A percentile compares a stretch with the other conserved stretches of the same genome.
phyloP scores from a whole-genome alignment of 352 stramenopile genomes.

The Pythium rhizo-oryzae region DNA sequence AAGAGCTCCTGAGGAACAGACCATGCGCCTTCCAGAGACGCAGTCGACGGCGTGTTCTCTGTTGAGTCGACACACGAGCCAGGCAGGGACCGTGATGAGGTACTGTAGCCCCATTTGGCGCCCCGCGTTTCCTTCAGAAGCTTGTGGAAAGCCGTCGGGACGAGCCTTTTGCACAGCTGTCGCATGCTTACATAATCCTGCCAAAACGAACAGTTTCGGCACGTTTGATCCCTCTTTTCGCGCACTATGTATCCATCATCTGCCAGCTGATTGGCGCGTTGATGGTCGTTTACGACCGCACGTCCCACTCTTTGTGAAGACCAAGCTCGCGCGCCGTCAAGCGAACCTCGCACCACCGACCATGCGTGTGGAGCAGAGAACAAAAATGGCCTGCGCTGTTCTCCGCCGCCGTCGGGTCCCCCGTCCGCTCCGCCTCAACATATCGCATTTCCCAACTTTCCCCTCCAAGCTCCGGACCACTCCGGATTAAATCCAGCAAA shows the following conservation, averaged over 20 bases:
- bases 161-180: background rate
- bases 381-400: background rate
- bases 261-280: conserved; percentile 10
- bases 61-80: background rate
- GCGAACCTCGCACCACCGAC: background rate
- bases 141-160: background rate
- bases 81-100: too few species aligned
- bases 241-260: conserved; percentile 18
- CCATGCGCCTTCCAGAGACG: too few species aligned
- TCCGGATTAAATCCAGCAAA: conserved; percentile 9
- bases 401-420: background rate
- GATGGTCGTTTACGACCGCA: conserved; percentile 1
- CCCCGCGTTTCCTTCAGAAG: background rate
- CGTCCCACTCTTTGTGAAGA: conserved; percentile 20
- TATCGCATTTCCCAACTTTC: conserved; percentile 15
- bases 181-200: conserved; percentile 23
- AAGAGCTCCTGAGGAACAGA: too few species aligned
- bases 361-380: too few species aligned
- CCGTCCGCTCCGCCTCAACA: background rate
- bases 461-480: background rate
- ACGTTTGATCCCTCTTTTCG: conserved; percentile 1
- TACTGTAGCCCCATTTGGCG: background rate
- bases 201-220: background rate
- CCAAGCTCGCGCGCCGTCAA: conserved; percentile 17
- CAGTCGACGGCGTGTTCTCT: background rate